Conservation (phyloP, 2,329 filamentous ascomycete species). For the Diaporthe sp. region DNA sequence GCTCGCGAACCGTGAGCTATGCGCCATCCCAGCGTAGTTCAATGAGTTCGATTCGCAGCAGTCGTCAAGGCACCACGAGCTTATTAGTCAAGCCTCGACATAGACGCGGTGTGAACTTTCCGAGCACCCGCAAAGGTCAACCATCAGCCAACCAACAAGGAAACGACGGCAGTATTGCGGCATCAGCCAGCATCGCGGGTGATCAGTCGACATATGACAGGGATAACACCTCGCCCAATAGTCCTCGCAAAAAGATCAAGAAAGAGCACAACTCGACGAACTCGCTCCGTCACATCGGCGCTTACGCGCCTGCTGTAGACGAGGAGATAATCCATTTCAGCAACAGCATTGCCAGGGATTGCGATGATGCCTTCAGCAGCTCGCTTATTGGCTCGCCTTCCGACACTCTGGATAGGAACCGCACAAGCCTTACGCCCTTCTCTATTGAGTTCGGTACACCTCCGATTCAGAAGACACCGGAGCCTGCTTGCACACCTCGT, state of each 20-base stretch:
- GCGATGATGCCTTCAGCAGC: constrained; percentile 91
- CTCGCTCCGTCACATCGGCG: constrained; percentile 23
- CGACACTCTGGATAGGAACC: constrained; percentile 32
- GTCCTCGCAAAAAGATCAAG: constrained; percentile 37
- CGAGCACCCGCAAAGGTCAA: constrained; percentile 55
- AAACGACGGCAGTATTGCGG: constrained; percentile 35
- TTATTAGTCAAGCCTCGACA: constrained; percentile 56
- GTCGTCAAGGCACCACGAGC: constrained; percentile 52
- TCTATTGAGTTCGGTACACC: constrained; percentile 52
- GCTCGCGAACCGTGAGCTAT: constrained; percentile 37
- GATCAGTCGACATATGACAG: constrained; percentile 42
- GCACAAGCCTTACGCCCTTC: constrained; percentile 52
- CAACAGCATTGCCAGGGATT: constrained; percentile 86
- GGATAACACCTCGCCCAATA: constrained; percentile 39
- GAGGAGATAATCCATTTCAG: constrained; percentile 87
- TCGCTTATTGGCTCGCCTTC: constrained; percentile 53
- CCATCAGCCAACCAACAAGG: constrained; percentile 31
- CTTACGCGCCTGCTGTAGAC: constrained; percentile 45
- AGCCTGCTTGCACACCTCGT: constrained; percentile 21
- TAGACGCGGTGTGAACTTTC: constrained; percentile 67
- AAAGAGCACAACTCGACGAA: constrained; percentile 11
- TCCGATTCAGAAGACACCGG: constrained; percentile 30
- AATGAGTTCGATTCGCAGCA: constrained; percentile 61
- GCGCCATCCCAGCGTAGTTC: constrained; percentile 52
- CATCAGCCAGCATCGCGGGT: constrained; percentile 42